Percentiles rank a stretch among this genome's conserved stretches.
These are phyloP conservation scores for Gracilaria gracilis DNA, from an alignment of 23 red algal genomes.

Conservation along the genomic window DNA sequence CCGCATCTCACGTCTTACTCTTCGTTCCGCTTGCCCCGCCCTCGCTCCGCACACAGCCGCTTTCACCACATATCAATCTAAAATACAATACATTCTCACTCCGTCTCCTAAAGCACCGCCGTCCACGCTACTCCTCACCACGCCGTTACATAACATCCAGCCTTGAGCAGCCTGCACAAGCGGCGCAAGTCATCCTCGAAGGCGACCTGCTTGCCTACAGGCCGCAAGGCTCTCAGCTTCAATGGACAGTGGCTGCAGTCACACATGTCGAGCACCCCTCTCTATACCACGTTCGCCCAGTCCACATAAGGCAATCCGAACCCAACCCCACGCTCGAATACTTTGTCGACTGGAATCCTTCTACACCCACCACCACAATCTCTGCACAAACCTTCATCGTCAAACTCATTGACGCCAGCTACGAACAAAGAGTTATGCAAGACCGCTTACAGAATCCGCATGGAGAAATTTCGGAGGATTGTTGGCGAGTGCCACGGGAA, in stretches of 20 bases:
- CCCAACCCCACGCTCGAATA: slow-evolving; percentile 10
- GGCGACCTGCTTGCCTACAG: slow-evolving; percentile 46
- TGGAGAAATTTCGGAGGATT: slow-evolving; percentile 45
- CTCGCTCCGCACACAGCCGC: background rate
- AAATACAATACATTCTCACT: background rate
- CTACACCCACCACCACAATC: slow-evolving; percentile 1
- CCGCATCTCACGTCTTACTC: too few relatives aligned
- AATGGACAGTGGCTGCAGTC: slow-evolving; percentile 17
- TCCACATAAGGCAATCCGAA: background rate
- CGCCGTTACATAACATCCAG: background rate
- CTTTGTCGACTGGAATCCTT: slow-evolving; percentile 48
- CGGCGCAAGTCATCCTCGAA: slow-evolving; percentile 9
- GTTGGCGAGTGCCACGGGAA: slow-evolving; percentile 42
- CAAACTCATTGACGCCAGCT: slow-evolving; percentile 26
- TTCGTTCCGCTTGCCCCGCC: background rate
- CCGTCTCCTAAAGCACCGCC: background rate
- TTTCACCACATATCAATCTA: too few relatives aligned
- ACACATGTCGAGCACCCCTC: background rate
- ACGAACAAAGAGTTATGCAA: slow-evolving; percentile 40
- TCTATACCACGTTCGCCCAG: slow-evolving; percentile 12
- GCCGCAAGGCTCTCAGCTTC: background rate
- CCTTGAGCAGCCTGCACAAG: background rate
- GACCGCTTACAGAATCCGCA: slow-evolving; percentile 43
- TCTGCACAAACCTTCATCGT: background rate
- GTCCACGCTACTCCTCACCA: background rate